Evolutionary conservation across 352 stramenopile genomes (phyloP).

Genomic region (Plasmopara halstedii): DNA sequence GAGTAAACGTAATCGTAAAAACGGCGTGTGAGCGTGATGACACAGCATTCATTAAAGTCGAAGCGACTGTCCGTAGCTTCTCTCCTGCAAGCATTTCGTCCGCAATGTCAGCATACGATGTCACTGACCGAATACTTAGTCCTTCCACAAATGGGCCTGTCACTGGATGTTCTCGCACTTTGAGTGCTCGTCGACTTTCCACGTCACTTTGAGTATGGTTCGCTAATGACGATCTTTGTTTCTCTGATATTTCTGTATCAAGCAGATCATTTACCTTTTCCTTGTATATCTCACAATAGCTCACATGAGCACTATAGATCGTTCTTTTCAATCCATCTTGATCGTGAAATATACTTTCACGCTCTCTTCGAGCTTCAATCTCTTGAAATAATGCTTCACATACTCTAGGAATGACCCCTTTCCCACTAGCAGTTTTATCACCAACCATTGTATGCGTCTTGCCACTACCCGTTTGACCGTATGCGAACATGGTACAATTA

Average conservation of each 20-base stretch:
- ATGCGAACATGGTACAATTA: constrained; percentile 78
- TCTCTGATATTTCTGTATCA: constrained; percentile 22
- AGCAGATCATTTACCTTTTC: constrained; percentile 84
- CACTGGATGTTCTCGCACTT: constrained; percentile 75
- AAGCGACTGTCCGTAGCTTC: constrained; percentile 91
- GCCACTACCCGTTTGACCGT: constrained; percentile 72
- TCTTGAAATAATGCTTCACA: constrained; percentile 71
- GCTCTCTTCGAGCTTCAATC: constrained; percentile 40
- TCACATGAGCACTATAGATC: constrained; percentile 49
- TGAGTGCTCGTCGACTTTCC: constrained; percentile 30
- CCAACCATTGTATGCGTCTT: constrained; percentile 85
- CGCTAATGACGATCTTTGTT: constrained; percentile 22
- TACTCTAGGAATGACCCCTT: constrained; percentile 70
- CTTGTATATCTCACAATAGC: constrained; percentile 86
- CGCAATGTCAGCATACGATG: constrained; percentile 72
- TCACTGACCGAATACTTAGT: constrained; percentile 55
- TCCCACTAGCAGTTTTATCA: constrained; percentile 44
- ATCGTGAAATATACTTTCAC: constrained; percentile 14
- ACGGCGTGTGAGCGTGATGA: constrained; percentile 95
- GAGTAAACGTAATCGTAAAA: constrained; percentile 93
- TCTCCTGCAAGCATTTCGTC: constrained; percentile 85
- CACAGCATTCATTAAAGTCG: constrained; percentile 95
- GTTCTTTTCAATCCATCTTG: constrained; percentile 14
- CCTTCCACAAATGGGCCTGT: constrained; percentile 82
- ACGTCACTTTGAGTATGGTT: constrained; percentile 8